Evolutionary conservation across 2,329 filamentous ascomycete genomes (phyloP).

Genomic region (Fusarium siculi): DNA sequence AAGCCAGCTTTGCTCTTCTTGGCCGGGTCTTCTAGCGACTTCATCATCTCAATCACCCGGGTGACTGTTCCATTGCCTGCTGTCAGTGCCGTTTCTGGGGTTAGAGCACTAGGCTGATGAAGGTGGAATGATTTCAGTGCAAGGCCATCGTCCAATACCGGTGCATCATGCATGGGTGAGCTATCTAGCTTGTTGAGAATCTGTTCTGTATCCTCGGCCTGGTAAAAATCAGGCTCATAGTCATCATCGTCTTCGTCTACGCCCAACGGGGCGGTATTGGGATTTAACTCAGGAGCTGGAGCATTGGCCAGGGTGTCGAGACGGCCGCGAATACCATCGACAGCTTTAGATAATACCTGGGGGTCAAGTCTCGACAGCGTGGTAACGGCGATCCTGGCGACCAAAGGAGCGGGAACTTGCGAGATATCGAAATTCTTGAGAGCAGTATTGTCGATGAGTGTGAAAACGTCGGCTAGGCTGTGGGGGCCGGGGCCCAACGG

Average conservation of each 20-base stretch:
- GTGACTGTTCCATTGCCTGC: constrained; percentile 79
- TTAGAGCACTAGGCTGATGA: constrained; percentile 79
- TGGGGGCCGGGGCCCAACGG: constrained; percentile 80
- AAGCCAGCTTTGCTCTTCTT: constrained; percentile 78
- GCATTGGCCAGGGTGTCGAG: constrained; percentile 57
- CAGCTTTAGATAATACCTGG: constrained; percentile 74
- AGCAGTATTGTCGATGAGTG: constrained; percentile 77
- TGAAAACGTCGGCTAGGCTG: constrained; percentile 86
- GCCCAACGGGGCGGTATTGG: constrained; percentile 69
- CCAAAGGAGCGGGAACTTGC: constrained; percentile 77
- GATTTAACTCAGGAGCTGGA: constrained; percentile 60
- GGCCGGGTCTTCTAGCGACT: constrained; percentile 74
- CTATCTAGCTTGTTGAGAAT: constrained; percentile 81
- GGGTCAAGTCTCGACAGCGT: constrained; percentile 79
- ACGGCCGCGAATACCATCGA: constrained; percentile 70
- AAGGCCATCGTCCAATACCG: constrained; percentile 56
- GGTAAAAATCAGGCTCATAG: constrained; percentile 88
- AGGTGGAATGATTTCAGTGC: constrained; percentile 83
- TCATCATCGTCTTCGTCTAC: constrained; percentile 85
- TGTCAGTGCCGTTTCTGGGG: constrained; percentile 75
- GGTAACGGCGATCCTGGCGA: constrained; percentile 83
- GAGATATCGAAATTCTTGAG: constrained; percentile 86
- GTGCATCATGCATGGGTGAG: constrained; percentile 62
- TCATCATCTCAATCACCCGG: constrained; percentile 82
- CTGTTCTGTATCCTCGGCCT: constrained; percentile 81